Evolutionary conservation across 768 basidiomycete genomes (phyloP).

Genomic region (Suillus ampliporus): DNA sequence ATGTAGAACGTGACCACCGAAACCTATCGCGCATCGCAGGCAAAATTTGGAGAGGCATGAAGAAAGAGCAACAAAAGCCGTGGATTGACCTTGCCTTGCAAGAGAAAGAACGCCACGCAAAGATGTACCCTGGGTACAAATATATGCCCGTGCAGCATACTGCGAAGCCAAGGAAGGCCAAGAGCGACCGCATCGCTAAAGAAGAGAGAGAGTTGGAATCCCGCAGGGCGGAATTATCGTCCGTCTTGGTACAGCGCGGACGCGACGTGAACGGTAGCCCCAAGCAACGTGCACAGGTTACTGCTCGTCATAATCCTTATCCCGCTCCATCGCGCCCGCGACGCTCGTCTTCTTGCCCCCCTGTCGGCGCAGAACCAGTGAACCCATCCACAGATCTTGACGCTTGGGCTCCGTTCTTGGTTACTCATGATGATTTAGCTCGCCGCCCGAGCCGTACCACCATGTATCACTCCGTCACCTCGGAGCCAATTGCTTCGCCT

Average conservation of each 20-base stretch:
- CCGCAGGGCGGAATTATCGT: slow-evolving; percentile 7
- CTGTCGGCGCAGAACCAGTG: slow-evolving; percentile 40
- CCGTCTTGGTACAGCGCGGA: slow-evolving; percentile 1
- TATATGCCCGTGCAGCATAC: slow-evolving; percentile 38
- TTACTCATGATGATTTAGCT: slow-evolving; percentile 39
- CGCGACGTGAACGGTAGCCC: background rate
- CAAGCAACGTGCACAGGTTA: slow-evolving; percentile 14
- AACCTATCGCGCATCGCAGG: slow-evolving; percentile 74
- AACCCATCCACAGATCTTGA: slow-evolving; percentile 17
- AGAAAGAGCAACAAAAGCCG: slow-evolving; percentile 46
- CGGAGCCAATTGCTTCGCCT: slow-evolving; percentile 17
- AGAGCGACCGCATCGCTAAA: slow-evolving; percentile 7
- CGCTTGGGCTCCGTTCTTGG: slow-evolving; percentile 25
- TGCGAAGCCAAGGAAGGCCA: slow-evolving; percentile 28
- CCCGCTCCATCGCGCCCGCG: slow-evolving; percentile 28
- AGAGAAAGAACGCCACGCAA: slow-evolving; percentile 52
- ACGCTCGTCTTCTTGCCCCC: slow-evolving; percentile 50
- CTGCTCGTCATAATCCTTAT: slow-evolving; percentile 30
- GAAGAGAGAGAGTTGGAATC: slow-evolving; percentile 18
- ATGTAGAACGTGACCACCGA: slow-evolving; percentile 67
- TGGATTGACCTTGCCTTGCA: slow-evolving; percentile 56
- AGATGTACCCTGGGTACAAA: slow-evolving; percentile 49
- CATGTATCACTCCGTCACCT: slow-evolving; percentile 41
- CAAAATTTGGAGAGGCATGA: slow-evolving; percentile 67
- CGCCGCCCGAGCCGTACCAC: slow-evolving; percentile 38